phyloP scores from a whole-genome alignment of 345 rosid species.

The Gossypium ekmanianum region DNA sequence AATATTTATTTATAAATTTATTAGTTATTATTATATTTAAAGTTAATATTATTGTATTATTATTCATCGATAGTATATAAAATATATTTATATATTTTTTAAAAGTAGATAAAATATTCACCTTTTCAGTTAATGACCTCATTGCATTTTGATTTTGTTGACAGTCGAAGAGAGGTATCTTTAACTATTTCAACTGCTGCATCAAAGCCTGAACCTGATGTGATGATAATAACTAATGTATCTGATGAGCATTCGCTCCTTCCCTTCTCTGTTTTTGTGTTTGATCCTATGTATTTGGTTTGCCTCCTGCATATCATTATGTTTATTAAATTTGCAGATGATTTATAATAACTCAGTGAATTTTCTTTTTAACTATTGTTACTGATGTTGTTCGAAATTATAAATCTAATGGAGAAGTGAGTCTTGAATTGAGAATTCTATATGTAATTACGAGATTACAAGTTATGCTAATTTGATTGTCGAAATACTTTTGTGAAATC shows the following conservation, averaged over 20 bases:
- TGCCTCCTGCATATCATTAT: background rate
- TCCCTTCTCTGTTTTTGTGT: background rate
- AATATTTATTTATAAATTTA: no score
- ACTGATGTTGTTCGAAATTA: background rate
- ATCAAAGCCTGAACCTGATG: conserved; percentile 44
- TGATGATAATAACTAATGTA: background rate
- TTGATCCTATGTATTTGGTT: background rate
- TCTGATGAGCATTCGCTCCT: background rate
- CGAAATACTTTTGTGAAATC: no score
- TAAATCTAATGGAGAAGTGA: background rate
- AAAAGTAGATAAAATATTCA: no score
- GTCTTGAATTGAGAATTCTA: background rate
- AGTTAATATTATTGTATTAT: no score
- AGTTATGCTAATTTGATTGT: background rate
- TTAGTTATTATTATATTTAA: background rate
- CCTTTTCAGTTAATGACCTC: background rate
- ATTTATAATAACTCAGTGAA: background rate
- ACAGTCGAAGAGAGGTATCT: conserved; percentile 68
- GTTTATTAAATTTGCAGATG: conserved; percentile 11
- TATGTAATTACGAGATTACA: no score
- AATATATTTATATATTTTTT: no score
- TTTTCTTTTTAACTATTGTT: background rate
- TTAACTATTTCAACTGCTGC: conserved; percentile 84
- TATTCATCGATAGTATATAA: no score
- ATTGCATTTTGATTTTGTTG: background rate